A percentile compares a stretch with the other conserved stretches of the same genome.
phyloP scores from a whole-genome alignment of 1,284 basidiomycete species.

The Sanghuangporus baumii region DNA sequence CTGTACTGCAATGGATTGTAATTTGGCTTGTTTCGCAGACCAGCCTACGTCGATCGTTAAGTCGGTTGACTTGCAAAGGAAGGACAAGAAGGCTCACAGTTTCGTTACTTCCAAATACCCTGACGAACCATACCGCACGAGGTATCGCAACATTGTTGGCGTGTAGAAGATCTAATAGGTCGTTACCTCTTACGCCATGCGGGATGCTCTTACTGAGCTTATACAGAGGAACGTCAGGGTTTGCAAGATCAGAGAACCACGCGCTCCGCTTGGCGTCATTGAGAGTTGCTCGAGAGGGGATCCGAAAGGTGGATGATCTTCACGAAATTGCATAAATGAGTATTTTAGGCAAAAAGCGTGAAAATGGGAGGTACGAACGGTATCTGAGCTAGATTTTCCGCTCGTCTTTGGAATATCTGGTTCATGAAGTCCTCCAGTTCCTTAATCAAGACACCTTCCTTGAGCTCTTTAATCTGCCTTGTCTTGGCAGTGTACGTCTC shows the following conservation, averaged over 20 bases:
- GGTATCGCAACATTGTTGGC: constrained; percentile 76
- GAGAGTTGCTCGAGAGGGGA: constrained; percentile 84
- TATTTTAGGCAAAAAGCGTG: neutral
- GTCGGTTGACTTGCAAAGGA: neutral
- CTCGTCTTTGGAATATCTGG: constrained; percentile 66
- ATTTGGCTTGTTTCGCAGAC: constrained; percentile 64
- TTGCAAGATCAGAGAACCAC: constrained; percentile 90
- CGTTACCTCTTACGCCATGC: constrained; percentile 89
- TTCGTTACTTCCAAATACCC: constrained; percentile 93
- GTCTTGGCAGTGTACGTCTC: constrained; percentile 59
- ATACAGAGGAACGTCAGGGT: constrained; percentile 81
- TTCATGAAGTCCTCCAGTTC: constrained; percentile 78
- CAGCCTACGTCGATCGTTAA: constrained; percentile 39
- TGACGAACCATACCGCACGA: constrained; percentile 92
- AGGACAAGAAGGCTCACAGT: constrained; percentile 45
- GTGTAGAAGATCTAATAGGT: constrained; percentile 86
- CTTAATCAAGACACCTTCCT: constrained; percentile 48
- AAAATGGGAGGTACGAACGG: constrained; percentile 43
- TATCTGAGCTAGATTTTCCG: constrained; percentile 48
- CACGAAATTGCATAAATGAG: neutral
- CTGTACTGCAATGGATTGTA: constrained; percentile 84
- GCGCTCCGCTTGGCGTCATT: constrained; percentile 85
- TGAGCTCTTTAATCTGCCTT: constrained; percentile 45
- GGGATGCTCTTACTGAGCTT: constrained; percentile 90
- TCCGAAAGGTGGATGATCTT: constrained; percentile 74